Evolutionary conservation across 495 filamentous ascomycete species (phyloP), one percentile per base, ranked within the genome.

Genomic region (Aspergillus affinis): DNA sequence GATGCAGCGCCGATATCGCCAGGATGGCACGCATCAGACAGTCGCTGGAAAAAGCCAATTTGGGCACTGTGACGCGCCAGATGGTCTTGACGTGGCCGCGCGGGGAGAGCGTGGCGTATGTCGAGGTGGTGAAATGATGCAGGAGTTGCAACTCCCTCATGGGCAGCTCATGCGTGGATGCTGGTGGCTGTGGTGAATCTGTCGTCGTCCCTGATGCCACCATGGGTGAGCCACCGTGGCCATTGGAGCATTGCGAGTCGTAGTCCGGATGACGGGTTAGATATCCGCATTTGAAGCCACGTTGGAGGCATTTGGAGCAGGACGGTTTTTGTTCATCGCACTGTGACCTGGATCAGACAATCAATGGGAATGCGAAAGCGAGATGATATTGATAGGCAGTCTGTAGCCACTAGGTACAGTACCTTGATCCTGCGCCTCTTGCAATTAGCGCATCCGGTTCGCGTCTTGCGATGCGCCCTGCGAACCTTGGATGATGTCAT

Each of bases 81-180:
- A 52, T 52, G 21, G 50, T 52, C 50, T 52, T 21, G 9, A 52
- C 7, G 19, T 52, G 17, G 12, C 2, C 19, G 3, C 50, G 50
- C 19, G 58, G 26, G 19, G 55, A 57, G 12, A 57, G 20, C 3
- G 55, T 57, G 21, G 23, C 6, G 46, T 30, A 47, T 0, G 55
- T 57, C 15, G 45, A 48, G 8, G 47, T 41, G 18, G 55, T 49
- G n/a, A 48, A 57, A 12, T 49, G 46, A 17, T 57, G 55, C 17
- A 57, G 55, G 27, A 57, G 55, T 27, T 50, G 18, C 23, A 57
- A 27, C 8, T 50, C 27, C 9, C 32, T 8, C 32, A 36, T 36
- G 32, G 32, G 32, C 6, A 36, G 32, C 32, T 36, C 32, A 36
- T 36, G 32, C 7, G 32, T 36, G 32, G 32, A 2, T 8, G 32